Percentiles rank a stretch among this genome's conserved stretches.
Evolutionary conservation across 2,329 filamentous ascomycete genomes (phyloP).

Genomic region (Stagonosporopsis vannaccii): DNA sequence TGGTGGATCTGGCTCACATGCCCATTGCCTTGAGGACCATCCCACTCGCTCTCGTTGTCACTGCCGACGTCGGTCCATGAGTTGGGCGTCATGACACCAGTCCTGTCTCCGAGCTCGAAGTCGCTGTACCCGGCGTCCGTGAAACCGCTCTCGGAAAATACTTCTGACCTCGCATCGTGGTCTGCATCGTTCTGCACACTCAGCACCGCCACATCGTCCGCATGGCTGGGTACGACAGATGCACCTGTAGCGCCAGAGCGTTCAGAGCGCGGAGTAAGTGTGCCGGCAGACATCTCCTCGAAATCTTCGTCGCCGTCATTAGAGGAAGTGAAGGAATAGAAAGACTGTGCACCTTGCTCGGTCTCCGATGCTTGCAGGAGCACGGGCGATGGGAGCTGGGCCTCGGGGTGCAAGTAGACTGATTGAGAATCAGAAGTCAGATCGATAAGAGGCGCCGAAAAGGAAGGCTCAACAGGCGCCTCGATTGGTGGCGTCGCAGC

Average conservation of each 20-base stretch:
- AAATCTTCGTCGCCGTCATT: constrained; percentile 29
- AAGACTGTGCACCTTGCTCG: constrained; percentile 43
- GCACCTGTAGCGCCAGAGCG: constrained; percentile 39
- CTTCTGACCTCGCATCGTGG: constrained; percentile 44
- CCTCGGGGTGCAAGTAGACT: constrained; percentile 18
- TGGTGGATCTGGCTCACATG: constrained; percentile 42
- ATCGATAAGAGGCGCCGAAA: constrained; percentile 38
- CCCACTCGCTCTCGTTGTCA: constrained; percentile 50
- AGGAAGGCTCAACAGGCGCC: neutral
- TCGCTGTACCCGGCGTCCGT: constrained; percentile 48
- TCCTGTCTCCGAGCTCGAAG: constrained; percentile 26
- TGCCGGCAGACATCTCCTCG: constrained; percentile 45
- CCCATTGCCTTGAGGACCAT: constrained; percentile 31
- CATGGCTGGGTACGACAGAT: constrained; percentile 39
- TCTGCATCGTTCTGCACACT: constrained; percentile 46
- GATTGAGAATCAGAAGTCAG: constrained; percentile 30
- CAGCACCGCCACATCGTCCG: constrained; percentile 45
- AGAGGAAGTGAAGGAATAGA: constrained; percentile 46
- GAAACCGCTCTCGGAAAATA: constrained; percentile 46
- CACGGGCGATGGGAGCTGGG: constrained; percentile 11
- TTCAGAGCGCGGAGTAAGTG: constrained; percentile 49
- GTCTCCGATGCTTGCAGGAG: constrained; percentile 28
- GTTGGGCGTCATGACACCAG: constrained; percentile 47
- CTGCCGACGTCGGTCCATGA: constrained; percentile 52
- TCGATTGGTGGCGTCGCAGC: constrained; percentile 19